Conservation (phyloP, 1,284 basidiomycete species). For the Malassezia pachydermatis region DNA sequence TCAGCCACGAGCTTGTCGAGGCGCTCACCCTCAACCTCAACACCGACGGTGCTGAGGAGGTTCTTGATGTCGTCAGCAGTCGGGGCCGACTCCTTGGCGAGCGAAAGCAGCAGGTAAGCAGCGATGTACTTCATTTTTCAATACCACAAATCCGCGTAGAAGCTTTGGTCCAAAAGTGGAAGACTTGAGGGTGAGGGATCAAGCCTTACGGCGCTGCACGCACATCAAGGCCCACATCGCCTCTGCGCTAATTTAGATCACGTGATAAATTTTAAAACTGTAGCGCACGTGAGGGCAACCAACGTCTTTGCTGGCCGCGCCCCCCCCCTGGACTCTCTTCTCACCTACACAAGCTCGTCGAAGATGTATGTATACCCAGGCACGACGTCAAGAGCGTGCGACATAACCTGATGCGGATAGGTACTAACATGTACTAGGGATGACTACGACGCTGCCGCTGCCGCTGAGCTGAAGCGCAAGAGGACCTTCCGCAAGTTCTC, state of each 20-base stretch:
- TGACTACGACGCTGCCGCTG: slow-evolving; percentile 49
- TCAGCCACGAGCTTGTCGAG: slow-evolving; percentile 79
- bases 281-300: slow-evolving; percentile 9
- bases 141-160: slow-evolving; percentile 47
- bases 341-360: slow-evolving; percentile 13
- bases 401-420: not conserved
- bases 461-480: slow-evolving; percentile 58
- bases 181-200: slow-evolving; percentile 60
- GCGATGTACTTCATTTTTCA: slow-evolving; percentile 45
- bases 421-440: slow-evolving; percentile 25
- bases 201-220: not conserved
- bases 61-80: slow-evolving; percentile 80
- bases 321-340: slow-evolving; percentile 3
- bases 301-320: not conserved
- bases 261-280: slow-evolving; percentile 11
- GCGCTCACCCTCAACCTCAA: slow-evolving; percentile 76
- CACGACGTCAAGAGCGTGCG: slow-evolving; percentile 4
- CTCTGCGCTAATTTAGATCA: not conserved
- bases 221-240: not conserved
- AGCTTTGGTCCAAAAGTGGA: slow-evolving; percentile 55
- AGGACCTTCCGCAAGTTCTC: slow-evolving; percentile 97
- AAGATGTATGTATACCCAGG: slow-evolving; percentile 11
- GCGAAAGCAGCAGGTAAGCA: slow-evolving; percentile 83
- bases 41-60: slow-evolving; percentile 71
- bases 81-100: slow-evolving; percentile 80